Conservation (phyloP, 2,329 filamentous ascomycete species). For the Colletotrichum siamense region DNA sequence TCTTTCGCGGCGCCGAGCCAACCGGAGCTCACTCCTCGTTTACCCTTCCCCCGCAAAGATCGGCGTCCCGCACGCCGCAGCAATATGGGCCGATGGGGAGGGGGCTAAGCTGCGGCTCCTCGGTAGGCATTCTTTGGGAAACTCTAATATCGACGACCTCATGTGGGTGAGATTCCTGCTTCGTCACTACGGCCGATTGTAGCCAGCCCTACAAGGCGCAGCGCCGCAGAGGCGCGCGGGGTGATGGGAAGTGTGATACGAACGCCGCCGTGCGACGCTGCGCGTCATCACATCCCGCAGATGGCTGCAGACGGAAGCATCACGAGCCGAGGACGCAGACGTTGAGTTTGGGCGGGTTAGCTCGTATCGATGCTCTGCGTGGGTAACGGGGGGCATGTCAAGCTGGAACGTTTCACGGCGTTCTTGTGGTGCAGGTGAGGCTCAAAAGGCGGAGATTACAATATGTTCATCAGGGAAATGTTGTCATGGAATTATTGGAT, state of each 20-base stretch:
- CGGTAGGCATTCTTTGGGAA: neutral
- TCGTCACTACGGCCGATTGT: neutral
- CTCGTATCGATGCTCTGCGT: neutral
- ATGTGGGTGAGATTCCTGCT: neutral
- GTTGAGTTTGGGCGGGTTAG: neutral
- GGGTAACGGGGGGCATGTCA: neutral
- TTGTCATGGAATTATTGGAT: neutral
- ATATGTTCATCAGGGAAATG: neutral
- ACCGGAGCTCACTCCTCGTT: neutral
- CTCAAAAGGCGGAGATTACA: neutral
- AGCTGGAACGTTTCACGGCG: neutral
- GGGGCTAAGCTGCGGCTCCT: neutral
- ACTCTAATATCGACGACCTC: neutral
- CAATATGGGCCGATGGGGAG: neutral
- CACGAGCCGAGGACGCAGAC: neutral
- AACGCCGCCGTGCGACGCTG: neutral
- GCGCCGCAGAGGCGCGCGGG: neutral
- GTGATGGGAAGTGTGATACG: neutral
- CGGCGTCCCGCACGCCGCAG: neutral
- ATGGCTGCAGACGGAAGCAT: neutral
- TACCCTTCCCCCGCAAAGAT: neutral
- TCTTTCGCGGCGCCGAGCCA: neutral
- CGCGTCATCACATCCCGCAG: neutral
- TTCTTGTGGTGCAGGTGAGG: neutral
- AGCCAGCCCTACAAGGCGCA: neutral